A percentile compares a stretch with the other conserved stretches of the same genome.
Conservation (phyloP, 139 green algal species). For the Tetraselmis chui region DNA sequence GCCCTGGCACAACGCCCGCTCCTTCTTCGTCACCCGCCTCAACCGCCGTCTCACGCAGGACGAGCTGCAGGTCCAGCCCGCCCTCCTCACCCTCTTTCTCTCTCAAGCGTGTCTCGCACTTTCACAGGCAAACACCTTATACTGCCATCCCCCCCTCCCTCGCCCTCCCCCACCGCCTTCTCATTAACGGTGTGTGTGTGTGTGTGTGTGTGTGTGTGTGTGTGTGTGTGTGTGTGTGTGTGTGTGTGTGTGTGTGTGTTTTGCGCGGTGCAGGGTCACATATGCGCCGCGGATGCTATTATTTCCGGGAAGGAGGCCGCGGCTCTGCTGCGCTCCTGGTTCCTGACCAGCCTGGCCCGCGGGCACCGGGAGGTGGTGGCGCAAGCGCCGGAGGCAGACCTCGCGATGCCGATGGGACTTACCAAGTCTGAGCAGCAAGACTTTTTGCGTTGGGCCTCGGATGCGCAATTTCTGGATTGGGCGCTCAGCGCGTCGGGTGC, state of each 20-base stretch:
- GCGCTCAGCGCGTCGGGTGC: constrained; percentile 48
- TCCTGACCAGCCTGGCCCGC: constrained; percentile 2
- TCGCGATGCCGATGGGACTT: not conserved
- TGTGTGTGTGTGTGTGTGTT: no score
- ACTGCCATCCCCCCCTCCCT: no score
- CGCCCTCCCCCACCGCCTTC: no score
- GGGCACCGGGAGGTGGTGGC: not conserved
- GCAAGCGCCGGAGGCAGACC: not conserved
- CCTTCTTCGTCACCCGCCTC: constrained; percentile 79
- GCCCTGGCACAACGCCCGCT: constrained; percentile 69
- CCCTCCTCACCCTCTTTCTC: not conserved
- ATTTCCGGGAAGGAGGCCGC: constrained; percentile 15
- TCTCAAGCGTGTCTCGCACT: not conserved
- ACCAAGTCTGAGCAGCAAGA: not conserved
- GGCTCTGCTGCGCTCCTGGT: constrained; percentile 32
- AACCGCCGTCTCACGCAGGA: constrained; percentile 42
- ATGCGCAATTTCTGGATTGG: constrained; percentile 36
- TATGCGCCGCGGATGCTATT: constrained; percentile 32
- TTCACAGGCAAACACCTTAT: not conserved
- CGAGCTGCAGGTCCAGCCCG: not conserved
- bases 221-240: no score
- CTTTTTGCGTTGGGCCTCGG: not conserved
- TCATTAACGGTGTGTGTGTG: no score
- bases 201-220: no score
- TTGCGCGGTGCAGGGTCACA: constrained; percentile 23